Base-by-base conservation (phyloP, 805 yeast species). In the Hanseniaspora lindneri region DNA sequence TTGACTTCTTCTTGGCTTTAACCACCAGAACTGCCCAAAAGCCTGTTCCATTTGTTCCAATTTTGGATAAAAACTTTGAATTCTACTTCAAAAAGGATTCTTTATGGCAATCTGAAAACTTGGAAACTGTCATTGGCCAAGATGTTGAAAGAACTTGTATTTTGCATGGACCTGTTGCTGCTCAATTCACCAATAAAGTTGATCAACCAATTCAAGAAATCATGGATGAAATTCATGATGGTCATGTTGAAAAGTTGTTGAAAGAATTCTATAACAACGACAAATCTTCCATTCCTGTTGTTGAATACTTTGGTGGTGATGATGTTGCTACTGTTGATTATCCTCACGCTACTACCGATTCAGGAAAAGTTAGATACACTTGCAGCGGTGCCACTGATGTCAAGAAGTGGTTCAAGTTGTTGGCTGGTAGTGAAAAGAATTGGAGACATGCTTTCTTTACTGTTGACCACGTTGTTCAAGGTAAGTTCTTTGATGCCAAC, bases 141-240 rank as follows among this genome's bases (percentile, higher is more conserved):
- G 99, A 92, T 65, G 97, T 92, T 54, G 88, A 88, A 68, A 83
- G 98, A 75, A 89, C 96, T n/a, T 94, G 98, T 83, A 87, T 92
- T 57, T 75, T 92, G 60, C 96, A 87, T 60, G 97, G 98, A 58
- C 99, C 99, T 46, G 97, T 92, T 56, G 95, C 99, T 58, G 96
- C 95, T 58, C 87, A 80, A 68, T 88, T 71, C 72, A 80, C 96
- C 58, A 83, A 74, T 60, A 72, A 74, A 61, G 92, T 84, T 53
- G 80, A 92, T 62, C 96, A 86, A 70, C 97, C 98, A 59, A 84
- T 92, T 61, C 80, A 83, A 67, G 83, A 82, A 39, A 87, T 92
- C 57, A 69, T 92, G 69, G 96, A 89, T 63, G 70, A 74, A 56
- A 80, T 92, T 53, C 96, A 92, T 61, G 78, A 87, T 32, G 96